Evolutionary conservation across 2,329 filamentous ascomycete species (phyloP).

Genomic region (Apiospora sp.): DNA sequence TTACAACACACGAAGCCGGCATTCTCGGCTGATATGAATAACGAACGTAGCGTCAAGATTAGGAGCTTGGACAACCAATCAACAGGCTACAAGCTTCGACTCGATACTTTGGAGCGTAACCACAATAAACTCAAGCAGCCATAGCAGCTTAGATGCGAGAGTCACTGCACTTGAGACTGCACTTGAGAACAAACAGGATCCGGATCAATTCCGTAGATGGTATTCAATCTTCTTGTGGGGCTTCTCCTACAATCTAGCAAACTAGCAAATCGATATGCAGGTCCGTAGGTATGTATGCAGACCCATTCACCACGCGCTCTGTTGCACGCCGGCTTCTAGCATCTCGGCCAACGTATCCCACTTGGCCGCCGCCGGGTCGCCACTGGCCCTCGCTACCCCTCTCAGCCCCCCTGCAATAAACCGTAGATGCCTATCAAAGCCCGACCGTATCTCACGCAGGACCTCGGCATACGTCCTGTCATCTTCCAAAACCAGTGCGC

Average conservation of each 20-base stretch:
- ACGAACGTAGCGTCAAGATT: no score
- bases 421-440: slow-evolving; percentile 70
- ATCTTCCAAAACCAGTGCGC: slow-evolving; percentile 41
- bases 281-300: background rate
- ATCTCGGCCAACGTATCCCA: slow-evolving; percentile 87
- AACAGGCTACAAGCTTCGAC: no score
- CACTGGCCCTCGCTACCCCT: slow-evolving; percentile 77
- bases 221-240: no score
- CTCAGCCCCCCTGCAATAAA: slow-evolving; percentile 79
- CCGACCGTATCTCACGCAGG: slow-evolving; percentile 63
- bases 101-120: no score
- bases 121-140: no score
- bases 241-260: no score
- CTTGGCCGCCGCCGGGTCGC: slow-evolving; percentile 63
- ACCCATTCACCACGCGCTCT: background rate
- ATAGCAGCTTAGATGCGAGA: no score
- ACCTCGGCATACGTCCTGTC: slow-evolving; percentile 58
- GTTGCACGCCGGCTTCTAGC: slow-evolving; percentile 61
- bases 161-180: no score
- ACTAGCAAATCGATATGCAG: background rate
- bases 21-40: no score
- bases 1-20: no score
- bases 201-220: background rate
- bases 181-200: no score
- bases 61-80: no score